Conservation (phyloP, 2,329 filamentous ascomycete species). For the Talaromyces sp. region DNA sequence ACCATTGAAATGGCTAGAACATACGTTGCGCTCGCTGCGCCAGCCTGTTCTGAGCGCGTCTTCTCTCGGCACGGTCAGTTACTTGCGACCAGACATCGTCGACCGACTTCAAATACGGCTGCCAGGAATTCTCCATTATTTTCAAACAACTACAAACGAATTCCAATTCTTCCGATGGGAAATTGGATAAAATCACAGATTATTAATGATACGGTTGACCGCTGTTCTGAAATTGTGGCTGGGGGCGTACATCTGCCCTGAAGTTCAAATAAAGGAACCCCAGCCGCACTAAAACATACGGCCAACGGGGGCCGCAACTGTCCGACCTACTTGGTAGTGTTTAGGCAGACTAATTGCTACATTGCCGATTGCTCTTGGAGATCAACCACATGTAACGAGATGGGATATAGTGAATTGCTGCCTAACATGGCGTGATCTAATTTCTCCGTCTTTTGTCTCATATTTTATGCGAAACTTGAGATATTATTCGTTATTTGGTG, state of each 20-base stretch:
- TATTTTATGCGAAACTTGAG: neutral
- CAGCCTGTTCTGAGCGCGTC: neutral
- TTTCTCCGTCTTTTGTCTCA: neutral
- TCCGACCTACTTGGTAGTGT: neutral
- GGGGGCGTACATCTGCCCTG: too few species aligned
- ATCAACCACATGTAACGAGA: neutral
- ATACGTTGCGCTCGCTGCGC: neutral
- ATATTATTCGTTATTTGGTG: neutral
- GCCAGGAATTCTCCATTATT: neutral
- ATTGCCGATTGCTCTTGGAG: neutral
- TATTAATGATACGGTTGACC: too few species aligned
- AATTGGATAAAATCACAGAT: neutral
- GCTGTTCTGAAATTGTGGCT: neutral
- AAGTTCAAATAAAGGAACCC: neutral
- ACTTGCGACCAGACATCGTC: neutral
- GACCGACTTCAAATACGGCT: neutral
- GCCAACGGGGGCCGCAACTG: too few species aligned
- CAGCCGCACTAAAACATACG: neutral
- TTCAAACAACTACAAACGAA: neutral
- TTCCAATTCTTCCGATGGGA: neutral
- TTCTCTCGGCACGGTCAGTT: neutral
- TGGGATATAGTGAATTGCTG: neutral
- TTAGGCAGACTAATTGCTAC: neutral
- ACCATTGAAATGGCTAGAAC: neutral
- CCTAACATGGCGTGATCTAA: neutral